A percentile compares a stretch with the other conserved stretches of the same genome.
Evolutionary conservation across 2,329 filamentous ascomycete genomes (phyloP).

Genomic region (Aaosphaeria pasadenensis): DNA sequence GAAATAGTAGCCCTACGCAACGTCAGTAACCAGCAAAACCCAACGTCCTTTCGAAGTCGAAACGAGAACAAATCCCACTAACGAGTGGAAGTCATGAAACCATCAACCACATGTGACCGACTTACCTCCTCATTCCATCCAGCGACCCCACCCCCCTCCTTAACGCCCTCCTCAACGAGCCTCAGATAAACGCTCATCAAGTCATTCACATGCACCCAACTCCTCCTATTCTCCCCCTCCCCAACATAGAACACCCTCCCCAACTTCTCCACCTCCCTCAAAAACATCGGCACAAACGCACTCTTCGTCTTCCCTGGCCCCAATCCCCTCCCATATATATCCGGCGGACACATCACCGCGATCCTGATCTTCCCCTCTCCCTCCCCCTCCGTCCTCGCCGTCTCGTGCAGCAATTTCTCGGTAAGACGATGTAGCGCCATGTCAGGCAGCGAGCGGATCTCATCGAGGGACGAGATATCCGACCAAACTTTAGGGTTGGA

Average conservation of each 20-base stretch:
- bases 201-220: slow-evolving; percentile 58
- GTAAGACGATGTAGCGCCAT: slow-evolving; percentile 61
- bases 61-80: too few relatives aligned
- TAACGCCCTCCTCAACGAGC: slow-evolving; percentile 54
- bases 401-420: slow-evolving; percentile 62
- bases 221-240: slow-evolving; percentile 55
- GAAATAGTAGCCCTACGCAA: slow-evolving; percentile 47
- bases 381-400: slow-evolving; percentile 37
- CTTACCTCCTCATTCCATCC: slow-evolving; percentile 52
- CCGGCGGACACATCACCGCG: slow-evolving; percentile 60
- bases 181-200: slow-evolving; percentile 53
- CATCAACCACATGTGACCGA: not conserved
- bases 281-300: slow-evolving; percentile 41
- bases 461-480: slow-evolving; percentile 52
- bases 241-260: slow-evolving; percentile 49
- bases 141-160: slow-evolving; percentile 38
- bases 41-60: not conserved
- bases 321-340: slow-evolving; percentile 59
- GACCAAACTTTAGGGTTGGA: slow-evolving; percentile 49
- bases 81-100: not conserved
- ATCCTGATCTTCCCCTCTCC: slow-evolving; percentile 39
- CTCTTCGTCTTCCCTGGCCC: slow-evolving; percentile 50
- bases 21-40: not conserved
- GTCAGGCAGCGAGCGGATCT: slow-evolving; percentile 54
- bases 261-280: slow-evolving; percentile 32